Base-by-base conservation (phyloP, 495 filamentous ascomycete species). In the Cercophora sp. region DNA sequence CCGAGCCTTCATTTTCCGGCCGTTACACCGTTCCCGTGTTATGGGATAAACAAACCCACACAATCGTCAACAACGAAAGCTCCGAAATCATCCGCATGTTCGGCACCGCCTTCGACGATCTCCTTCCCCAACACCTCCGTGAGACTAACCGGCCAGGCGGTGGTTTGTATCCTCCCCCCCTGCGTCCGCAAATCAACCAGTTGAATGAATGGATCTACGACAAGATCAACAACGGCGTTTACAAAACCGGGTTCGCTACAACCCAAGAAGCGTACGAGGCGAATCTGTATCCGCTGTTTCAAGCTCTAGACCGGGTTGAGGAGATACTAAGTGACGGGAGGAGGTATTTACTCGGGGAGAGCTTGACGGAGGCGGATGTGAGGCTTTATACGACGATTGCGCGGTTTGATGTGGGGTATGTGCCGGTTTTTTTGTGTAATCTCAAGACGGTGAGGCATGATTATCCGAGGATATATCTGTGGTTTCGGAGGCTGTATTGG, bases 171-270 rank as follows among this genome's bases (percentile, higher is more conserved):
- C 88, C 88, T 0, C 52, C 70, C 25, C 56, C 75, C 1, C 70
- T 91, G 16, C 74, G 72, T 20, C 48, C 65, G 40, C 64, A 85
- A 16, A 93, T 96, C 62, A 87, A 96, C 54, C 74, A 76, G 37
- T 70, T 84, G 49, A 93, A 93, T 64, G 80, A 82, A 25, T 94
- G 89, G 89, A 84, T 85, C 52, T 93, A 93, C 69, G 78, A 87
- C 59, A 80, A 86, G 52, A 75, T 96, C 64, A 96, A 96, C 67
- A 91, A 91, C 63, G 90, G 88, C 31, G 88, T 94, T 26, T 94
- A 94, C 73, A 70, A 72, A 53, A 58, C 62, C 23, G 71, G 70
- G 10, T 73, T 73, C 47, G 68, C 68, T 18, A 59, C 52, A 8
- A 81, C 77, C 1, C 84, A 91, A 71, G 80, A 85, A 65, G 84